Percentiles rank a stretch among this genome's conserved stretches.
Conservation (phyloP, 768 basidiomycete genomes). For the Hirschioporus abietinus region DNA sequence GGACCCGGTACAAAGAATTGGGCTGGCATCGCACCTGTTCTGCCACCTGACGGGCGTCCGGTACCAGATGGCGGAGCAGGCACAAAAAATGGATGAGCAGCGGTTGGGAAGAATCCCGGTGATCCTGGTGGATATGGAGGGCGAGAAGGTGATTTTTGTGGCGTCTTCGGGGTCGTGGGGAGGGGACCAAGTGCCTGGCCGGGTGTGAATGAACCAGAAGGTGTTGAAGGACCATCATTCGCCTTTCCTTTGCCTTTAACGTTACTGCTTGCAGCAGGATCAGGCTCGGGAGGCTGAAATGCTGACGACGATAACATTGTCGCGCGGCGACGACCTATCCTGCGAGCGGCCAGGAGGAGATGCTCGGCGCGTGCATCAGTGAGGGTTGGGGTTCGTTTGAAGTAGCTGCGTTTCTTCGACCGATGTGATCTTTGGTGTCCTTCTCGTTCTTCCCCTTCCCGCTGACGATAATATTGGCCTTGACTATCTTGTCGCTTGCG, state of each 20-base stretch:
- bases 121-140: background rate
- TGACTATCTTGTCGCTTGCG: constrained; percentile 21
- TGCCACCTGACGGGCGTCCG: background rate
- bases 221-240: constrained; percentile 20
- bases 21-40: background rate
- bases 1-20: background rate
- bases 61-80: background rate
- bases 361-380: constrained; percentile 70
- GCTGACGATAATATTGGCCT: constrained; percentile 20
- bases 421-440: constrained; percentile 4
- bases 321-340: constrained; percentile 57
- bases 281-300: background rate
- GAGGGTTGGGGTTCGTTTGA: constrained; percentile 30
- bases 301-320: background rate
- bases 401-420: constrained; percentile 4
- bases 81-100: background rate
- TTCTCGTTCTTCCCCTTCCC: constrained; percentile 10
- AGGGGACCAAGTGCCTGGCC: constrained; percentile 23
- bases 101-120: background rate
- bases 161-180: background rate
- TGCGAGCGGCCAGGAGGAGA: constrained; percentile 65
- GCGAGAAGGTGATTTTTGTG: background rate
- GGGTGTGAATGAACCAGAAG: constrained; percentile 17
- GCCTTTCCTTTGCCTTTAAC: constrained; percentile 19
- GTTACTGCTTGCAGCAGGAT: background rate